These are phyloP conservation scores for Saccharomycopsis sp. DNA, from an alignment of 805 yeast genomes.

Conservation along the genomic window DNA sequence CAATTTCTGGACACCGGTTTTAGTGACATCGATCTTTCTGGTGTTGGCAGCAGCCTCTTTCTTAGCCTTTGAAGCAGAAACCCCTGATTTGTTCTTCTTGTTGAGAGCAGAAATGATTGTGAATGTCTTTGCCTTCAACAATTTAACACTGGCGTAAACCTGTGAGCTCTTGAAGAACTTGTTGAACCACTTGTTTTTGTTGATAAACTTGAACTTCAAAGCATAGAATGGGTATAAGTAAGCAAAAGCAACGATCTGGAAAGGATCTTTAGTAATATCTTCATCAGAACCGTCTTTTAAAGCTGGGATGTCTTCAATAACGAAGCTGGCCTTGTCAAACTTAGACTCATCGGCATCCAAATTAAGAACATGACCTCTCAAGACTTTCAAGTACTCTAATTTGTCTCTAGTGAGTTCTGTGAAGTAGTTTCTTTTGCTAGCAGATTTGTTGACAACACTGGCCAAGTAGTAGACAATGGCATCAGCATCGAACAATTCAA, in stretches of 20 bases:
- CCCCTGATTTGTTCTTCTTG: constrained; percentile 13
- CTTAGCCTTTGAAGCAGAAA: background rate
- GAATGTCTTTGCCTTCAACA: constrained; percentile 10
- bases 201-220: constrained; percentile 17
- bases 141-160: constrained; percentile 11
- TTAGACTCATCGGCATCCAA: constrained; percentile 25
- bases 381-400: constrained; percentile 2
- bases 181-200: constrained; percentile 17
- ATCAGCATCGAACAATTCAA: constrained; percentile 48
- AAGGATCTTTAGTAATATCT: constrained; percentile 14
- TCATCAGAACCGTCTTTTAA: constrained; percentile 12
- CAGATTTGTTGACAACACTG: constrained; percentile 23
- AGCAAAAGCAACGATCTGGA: constrained; percentile 43
- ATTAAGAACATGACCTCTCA: constrained; percentile 11
- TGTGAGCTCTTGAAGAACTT: constrained; percentile 15
- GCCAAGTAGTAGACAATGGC: constrained; percentile 50
- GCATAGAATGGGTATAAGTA: constrained; percentile 35
- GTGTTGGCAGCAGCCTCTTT: constrained; percentile 4
- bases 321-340: constrained; percentile 28
- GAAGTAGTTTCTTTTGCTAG: constrained; percentile 5
- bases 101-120: constrained; percentile 8
- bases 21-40: constrained; percentile 11
- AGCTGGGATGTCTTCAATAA: constrained; percentile 13
- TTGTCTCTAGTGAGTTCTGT: constrained; percentile 3
- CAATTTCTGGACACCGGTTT: constrained; percentile 15